Evolutionary conservation across 2,329 filamentous ascomycete genomes (phyloP).

Genomic region (Boeremia exigua): DNA sequence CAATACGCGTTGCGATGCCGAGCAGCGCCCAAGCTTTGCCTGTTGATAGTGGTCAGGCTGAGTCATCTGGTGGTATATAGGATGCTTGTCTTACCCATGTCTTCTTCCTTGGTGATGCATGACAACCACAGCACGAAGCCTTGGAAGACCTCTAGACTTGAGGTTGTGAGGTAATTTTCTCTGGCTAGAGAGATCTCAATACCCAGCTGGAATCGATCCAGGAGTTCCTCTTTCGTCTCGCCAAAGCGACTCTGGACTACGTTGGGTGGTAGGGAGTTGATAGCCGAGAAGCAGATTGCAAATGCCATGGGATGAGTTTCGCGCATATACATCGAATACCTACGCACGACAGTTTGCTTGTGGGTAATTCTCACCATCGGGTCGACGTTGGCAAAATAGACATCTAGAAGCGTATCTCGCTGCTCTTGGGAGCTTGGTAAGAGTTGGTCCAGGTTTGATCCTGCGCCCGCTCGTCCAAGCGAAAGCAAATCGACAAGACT

Average conservation of each 20-base stretch:
- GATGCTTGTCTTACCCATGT: constrained; percentile 40
- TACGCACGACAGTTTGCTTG: constrained; percentile 39
- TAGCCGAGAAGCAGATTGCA: constrained; percentile 46
- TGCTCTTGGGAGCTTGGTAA: constrained; percentile 41
- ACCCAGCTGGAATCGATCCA: constrained; percentile 43
- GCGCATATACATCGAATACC: constrained; percentile 34
- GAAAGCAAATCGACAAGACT: constrained; percentile 43
- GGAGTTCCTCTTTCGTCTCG: constrained; percentile 40
- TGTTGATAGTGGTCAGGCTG: constrained; percentile 11
- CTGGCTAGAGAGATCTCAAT: constrained; percentile 45
- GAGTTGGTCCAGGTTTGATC: constrained; percentile 34
- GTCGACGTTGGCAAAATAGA: constrained; percentile 47
- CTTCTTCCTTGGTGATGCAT: constrained; percentile 47
- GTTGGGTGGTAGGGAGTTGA: constrained; percentile 43
- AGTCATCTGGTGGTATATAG: background rate
- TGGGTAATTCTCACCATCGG: constrained; percentile 47
- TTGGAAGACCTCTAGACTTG: constrained; percentile 47
- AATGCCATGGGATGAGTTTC: constrained; percentile 44
- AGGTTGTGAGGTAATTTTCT: constrained; percentile 47
- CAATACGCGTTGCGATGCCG: constrained; percentile 46
- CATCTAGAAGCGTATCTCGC: constrained; percentile 41
- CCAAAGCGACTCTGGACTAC: constrained; percentile 40
- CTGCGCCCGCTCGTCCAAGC: constrained; percentile 38
- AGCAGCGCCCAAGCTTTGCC: constrained; percentile 48
- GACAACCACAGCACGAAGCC: constrained; percentile 47